These are phyloP conservation scores for Macrolepiota albuminosa DNA, from an alignment of 768 basidiomycete genomes.

Conservation along the genomic window DNA sequence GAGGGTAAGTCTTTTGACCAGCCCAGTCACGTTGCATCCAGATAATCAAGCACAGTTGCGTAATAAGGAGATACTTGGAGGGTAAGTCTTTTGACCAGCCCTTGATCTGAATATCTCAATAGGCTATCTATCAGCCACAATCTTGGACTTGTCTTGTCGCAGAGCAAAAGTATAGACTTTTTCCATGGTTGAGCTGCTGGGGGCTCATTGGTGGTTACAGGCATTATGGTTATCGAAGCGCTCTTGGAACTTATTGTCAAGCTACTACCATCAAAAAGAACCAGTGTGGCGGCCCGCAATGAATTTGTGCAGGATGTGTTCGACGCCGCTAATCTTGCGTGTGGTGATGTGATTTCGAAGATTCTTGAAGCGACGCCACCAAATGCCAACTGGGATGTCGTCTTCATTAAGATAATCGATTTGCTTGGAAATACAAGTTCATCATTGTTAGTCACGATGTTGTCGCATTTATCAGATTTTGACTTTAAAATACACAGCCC, in stretches of 20 bases:
- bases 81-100: slow-evolving; percentile 28
- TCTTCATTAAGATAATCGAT: slow-evolving; percentile 42
- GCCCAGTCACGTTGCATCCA: slow-evolving; percentile 29
- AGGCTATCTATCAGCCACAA: slow-evolving; percentile 5
- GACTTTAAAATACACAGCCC: slow-evolving; percentile 35
- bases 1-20: slow-evolving; percentile 35
- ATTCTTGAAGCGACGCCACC: slow-evolving; percentile 37
- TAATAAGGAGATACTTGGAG: slow-evolving; percentile 38
- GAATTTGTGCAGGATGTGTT: slow-evolving; percentile 52
- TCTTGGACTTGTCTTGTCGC: slow-evolving; percentile 44
- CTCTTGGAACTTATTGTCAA: slow-evolving; percentile 54
- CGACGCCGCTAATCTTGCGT: slow-evolving; percentile 30
- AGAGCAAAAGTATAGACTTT: slow-evolving; percentile 37
- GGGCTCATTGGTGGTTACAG: slow-evolving; percentile 17
- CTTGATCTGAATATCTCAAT: neutral
- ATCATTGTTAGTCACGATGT: slow-evolving; percentile 38
- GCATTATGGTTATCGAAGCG: slow-evolving; percentile 53
- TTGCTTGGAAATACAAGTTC: slow-evolving; percentile 40
- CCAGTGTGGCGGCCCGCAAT: slow-evolving; percentile 30
- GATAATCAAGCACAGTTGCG: slow-evolving; percentile 45
- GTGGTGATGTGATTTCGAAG: slow-evolving; percentile 31
- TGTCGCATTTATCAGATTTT: neutral
- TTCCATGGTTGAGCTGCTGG: neutral
- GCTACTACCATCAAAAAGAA: slow-evolving; percentile 40
- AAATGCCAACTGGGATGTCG: slow-evolving; percentile 48